A percentile compares a stretch with the other conserved stretches of the same genome.
Evolutionary conservation across 2,329 filamentous ascomycete genomes (phyloP).

Genomic region (Sarocladium brachiariae): DNA sequence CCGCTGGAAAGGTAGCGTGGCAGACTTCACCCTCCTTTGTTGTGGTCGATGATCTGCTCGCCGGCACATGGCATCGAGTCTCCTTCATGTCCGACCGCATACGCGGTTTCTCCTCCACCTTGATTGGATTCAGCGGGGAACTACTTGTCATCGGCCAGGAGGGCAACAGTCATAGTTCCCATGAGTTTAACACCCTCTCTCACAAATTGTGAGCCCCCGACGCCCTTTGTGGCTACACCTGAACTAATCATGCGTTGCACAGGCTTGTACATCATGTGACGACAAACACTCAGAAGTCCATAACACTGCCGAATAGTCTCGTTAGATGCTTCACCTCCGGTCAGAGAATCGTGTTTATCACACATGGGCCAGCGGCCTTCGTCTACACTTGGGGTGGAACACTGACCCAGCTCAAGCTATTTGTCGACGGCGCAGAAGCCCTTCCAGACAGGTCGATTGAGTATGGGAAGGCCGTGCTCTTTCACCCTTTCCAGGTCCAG

Average conservation of each 20-base stretch:
- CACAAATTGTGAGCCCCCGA: not conserved
- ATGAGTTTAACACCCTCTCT: not conserved
- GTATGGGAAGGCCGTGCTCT: not conserved
- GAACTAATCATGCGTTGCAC: not conserved
- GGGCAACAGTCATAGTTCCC: not conserved
- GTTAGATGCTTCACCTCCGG: not conserved
- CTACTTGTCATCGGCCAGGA: not conserved
- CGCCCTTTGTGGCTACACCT: too few relatives aligned
- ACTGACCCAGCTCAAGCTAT: not conserved
- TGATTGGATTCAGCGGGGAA: not conserved
- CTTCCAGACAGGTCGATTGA: not conserved
- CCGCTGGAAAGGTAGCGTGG: constrained; percentile 1
- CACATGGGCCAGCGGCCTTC: not conserved
- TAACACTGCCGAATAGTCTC: not conserved
- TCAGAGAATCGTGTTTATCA: not conserved
- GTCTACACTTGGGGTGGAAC: not conserved
- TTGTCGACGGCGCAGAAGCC: not conserved
- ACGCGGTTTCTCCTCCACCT: not conserved
- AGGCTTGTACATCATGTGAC: not conserved
- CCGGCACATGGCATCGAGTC: not conserved
- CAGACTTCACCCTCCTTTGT: not conserved
- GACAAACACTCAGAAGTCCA: not conserved
- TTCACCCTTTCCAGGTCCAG: not conserved
- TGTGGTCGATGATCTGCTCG: not conserved
- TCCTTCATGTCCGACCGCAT: not conserved